Evolutionary conservation across 352 stramenopile species (phyloP), one percentile per base, ranked within the genome.

Genomic region (Globisporangium lucens): DNA sequence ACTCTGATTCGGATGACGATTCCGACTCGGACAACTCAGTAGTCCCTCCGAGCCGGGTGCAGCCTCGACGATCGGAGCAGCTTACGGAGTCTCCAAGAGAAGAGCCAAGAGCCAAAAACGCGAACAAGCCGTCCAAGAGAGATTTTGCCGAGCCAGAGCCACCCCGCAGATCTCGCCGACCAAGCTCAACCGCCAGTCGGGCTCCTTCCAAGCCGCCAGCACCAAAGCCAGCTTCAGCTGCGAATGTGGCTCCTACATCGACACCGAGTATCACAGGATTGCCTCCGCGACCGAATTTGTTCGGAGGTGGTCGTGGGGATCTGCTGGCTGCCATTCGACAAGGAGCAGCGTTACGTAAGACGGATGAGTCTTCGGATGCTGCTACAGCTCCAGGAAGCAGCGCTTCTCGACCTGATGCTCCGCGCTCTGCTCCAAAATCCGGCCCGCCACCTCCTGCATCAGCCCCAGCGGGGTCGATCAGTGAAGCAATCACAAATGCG

Each of bases 401-500:
- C 27, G n/a, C 41, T 22, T 17, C 29, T 3, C 29, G 29, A 61
- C 29, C 60, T 24, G 61, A 51, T 51, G 43, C 61, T 62, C 56
- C 65, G 56, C 61, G 59, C 8, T 68, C 66, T 66, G 30, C 64
- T 36, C 74, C 70, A 20, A 61, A 56, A 22, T 47, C 67, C 46
- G 56, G 63, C 56, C 62, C 69, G 1, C 65, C 78, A 4, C 68
- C 74, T 22, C 74, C 74, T 27, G 22, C 75, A 29, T 47, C 80
- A 36, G 77, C 75, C 6, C 78, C 85, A 65, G 76, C 75, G 38
- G 74, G 70, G 9, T 90, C 85, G 1, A 90, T 95, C 66, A 88
- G 77, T 36, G 87, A 95, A 67, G 85, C 83, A 35, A 95, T 95
- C 63, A 82, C 80, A 33, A 93, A 94, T 58, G 87, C 85, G 22